phyloP scores from a whole-genome alignment of 1,284 basidiomycete genomes.

The Ganoderma sinense region DNA sequence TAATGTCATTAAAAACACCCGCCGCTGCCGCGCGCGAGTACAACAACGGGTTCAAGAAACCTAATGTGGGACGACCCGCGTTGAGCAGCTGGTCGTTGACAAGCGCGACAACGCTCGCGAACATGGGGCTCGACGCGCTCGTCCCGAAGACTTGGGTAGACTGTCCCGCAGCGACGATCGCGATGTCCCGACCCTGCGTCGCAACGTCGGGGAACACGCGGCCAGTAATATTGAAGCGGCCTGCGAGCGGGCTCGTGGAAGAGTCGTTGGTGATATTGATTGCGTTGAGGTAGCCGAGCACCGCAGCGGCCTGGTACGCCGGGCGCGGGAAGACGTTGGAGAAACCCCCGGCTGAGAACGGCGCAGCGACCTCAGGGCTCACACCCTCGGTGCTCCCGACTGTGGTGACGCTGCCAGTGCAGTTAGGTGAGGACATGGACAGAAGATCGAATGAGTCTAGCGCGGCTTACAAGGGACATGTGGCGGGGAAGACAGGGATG shows the following conservation, averaged over 20 bases:
- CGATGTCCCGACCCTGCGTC: constrained; percentile 45
- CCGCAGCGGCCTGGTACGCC: constrained; percentile 44
- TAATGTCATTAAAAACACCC: constrained; percentile 64
- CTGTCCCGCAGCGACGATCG: constrained; percentile 58
- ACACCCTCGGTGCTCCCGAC: constrained; percentile 59
- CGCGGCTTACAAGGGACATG: constrained; percentile 40
- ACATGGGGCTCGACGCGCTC: constrained; percentile 65
- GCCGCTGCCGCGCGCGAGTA: constrained; percentile 49
- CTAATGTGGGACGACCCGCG: constrained; percentile 54
- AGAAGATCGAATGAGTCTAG: too few species aligned
- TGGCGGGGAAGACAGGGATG: constrained; percentile 64
- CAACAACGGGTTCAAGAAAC: constrained; percentile 69
- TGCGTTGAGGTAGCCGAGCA: constrained; percentile 36
- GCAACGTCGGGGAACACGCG: constrained; percentile 37
- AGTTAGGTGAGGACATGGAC: constrained; percentile 11
- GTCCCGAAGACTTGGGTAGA: constrained; percentile 57
- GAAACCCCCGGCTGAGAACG: constrained; percentile 54
- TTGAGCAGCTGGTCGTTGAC: constrained; percentile 65
- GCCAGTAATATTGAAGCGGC: constrained; percentile 31
- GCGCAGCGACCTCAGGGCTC: constrained; percentile 53
- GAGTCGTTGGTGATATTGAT: constrained; percentile 30
- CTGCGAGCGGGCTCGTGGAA: constrained; percentile 10
- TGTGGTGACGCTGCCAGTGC: constrained; percentile 56
- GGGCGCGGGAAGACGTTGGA: constrained; percentile 50
- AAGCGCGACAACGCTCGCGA: constrained; percentile 62